A percentile compares a stretch with the other conserved stretches of the same genome.
Evolutionary conservation across 768 basidiomycete genomes (phyloP).

Genomic region (Favolaschia claudopus): DNA sequence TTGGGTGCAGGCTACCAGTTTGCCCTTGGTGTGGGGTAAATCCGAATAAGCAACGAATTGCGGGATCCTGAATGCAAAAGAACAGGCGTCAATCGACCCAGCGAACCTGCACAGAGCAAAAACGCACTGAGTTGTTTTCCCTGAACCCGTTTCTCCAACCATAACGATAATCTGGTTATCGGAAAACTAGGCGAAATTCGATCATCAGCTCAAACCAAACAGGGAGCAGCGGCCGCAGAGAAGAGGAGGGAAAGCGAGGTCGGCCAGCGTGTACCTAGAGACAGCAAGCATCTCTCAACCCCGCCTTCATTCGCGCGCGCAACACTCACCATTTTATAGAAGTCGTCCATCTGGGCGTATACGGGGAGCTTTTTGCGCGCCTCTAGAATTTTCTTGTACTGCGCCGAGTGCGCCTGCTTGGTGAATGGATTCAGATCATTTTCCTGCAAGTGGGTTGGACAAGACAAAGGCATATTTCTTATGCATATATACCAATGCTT

Average conservation of each 20-base stretch:
- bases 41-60: slow-evolving; percentile 97
- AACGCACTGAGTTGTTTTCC: slow-evolving; percentile 93
- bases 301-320: slow-evolving; percentile 41
- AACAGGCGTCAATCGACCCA: slow-evolving; percentile 15
- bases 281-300: slow-evolving; percentile 53
- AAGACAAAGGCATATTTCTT: background rate
- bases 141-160: slow-evolving; percentile 95
- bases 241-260: slow-evolving; percentile 40
- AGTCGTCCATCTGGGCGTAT: slow-evolving; percentile 91
- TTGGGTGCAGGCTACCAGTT: slow-evolving; percentile 96
- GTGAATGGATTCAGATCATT: slow-evolving; percentile 91
- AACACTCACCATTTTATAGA: slow-evolving; percentile 81
- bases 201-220: slow-evolving; percentile 34
- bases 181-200: slow-evolving; percentile 57
- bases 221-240: slow-evolving; percentile 28
- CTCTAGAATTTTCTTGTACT: slow-evolving; percentile 89
- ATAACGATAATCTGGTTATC: slow-evolving; percentile 88
- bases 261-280: slow-evolving; percentile 46
- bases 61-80: slow-evolving; percentile 71
- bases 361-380: slow-evolving; percentile 90
- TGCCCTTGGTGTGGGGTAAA: slow-evolving; percentile 87
- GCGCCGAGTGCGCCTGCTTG: slow-evolving; percentile 72
- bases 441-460: slow-evolving; percentile 54
- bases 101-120: background rate
- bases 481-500: slow-evolving; percentile 66